phyloP scores from a whole-genome alignment of 345 rosid genomes.

The Camelina sativa region DNA sequence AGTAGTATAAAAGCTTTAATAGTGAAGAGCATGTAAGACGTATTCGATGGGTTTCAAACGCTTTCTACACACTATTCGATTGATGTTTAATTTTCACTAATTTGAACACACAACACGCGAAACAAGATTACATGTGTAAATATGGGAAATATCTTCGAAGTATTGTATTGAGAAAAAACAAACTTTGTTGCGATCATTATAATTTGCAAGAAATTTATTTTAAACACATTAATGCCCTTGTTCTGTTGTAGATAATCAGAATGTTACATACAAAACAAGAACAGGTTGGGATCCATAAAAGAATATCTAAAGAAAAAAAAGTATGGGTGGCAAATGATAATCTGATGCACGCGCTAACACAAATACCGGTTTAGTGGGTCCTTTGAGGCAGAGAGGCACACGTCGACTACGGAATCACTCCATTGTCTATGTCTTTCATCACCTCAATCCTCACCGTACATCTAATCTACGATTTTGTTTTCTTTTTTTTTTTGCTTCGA shows the following conservation, averaged over 20 bases:
- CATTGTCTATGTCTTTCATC: slow-evolving; percentile 27
- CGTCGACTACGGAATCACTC: slow-evolving; percentile 33
- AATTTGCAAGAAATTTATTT: neutral
- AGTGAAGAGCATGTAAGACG: slow-evolving; percentile 4
- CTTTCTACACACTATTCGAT: neutral
- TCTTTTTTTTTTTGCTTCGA: neutral
- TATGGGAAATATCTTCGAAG: no score
- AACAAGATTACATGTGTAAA: no score
- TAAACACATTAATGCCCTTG: neutral
- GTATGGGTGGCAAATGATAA: slow-evolving; percentile 40
- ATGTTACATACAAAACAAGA: slow-evolving; percentile 17
- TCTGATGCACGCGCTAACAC: slow-evolving; percentile 45
- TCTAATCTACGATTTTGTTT: neutral
- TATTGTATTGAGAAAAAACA: no score
- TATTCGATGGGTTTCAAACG: neutral
- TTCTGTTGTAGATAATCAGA: neutral
- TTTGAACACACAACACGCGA: neutral
- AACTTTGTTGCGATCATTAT: neutral
- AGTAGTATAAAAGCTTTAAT: neutral
- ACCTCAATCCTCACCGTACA: slow-evolving; percentile 32
- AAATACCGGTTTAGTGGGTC: slow-evolving; percentile 42
- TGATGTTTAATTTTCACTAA: neutral
- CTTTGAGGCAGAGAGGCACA: slow-evolving; percentile 34
- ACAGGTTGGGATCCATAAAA: slow-evolving; percentile 25
- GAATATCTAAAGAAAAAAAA: slow-evolving; percentile 19